These are phyloP conservation scores for Trypanosoma melophagium DNA, from an alignment of 208 protist genomes.

Conservation along the genomic window DNA sequence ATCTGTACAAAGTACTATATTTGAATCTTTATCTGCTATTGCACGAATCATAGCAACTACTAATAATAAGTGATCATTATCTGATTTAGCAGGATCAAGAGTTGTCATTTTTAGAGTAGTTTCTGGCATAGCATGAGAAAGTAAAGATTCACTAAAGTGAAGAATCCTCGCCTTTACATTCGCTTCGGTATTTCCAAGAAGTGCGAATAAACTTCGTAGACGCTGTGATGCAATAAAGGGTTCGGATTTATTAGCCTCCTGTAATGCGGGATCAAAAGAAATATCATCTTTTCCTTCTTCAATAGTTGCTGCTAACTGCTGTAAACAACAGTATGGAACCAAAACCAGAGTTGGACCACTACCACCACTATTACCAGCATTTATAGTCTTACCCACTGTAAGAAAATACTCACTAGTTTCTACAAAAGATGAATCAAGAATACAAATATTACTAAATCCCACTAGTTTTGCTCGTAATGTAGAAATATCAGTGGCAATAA, in stretches of 20 bases:
- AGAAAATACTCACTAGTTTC: constrained; percentile 77
- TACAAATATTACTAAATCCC: constrained; percentile 47
- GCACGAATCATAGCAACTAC: constrained; percentile 69
- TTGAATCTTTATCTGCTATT: constrained; percentile 25
- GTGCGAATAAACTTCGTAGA: constrained; percentile 56
- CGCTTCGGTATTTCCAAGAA: constrained; percentile 21
- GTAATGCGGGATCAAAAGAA: constrained; percentile 62
- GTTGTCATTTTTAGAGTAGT: constrained; percentile 6
- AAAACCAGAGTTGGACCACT: constrained; percentile 42
- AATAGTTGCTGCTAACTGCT: constrained; percentile 63
- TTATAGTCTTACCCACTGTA: constrained; percentile 29
- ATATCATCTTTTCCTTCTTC: constrained; percentile 30
- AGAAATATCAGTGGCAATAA: constrained; percentile 51
- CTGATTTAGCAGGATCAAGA: constrained; percentile 35
- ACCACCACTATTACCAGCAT: neutral
- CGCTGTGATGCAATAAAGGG: constrained; percentile 70
- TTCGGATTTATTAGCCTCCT: constrained; percentile 47
- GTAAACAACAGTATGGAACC: constrained; percentile 56
- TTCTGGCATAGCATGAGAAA: constrained; percentile 34
- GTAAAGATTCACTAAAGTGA: constrained; percentile 82
- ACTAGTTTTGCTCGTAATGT: constrained; percentile 37
- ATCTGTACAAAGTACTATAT: constrained; percentile 71
- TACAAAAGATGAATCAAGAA: constrained; percentile 85
- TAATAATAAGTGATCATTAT: constrained; percentile 77
- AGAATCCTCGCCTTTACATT: constrained; percentile 38